Conservation (phyloP, 2,329 filamentous ascomycete species). For the Talaromyces albobiverticillius region DNA sequence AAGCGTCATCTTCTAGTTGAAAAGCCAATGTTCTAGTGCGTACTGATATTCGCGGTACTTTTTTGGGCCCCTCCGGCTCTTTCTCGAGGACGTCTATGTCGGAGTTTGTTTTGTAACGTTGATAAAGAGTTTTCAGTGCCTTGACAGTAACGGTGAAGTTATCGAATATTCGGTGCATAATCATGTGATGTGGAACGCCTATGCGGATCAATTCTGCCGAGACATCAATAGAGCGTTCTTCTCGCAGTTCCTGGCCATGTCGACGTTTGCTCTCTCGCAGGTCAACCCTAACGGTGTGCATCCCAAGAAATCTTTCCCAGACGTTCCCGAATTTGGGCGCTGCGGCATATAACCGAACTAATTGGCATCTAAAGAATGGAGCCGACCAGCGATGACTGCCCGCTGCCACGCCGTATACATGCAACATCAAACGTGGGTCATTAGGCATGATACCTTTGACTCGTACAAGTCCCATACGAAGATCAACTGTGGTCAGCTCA, state of each 20-base stretch:
- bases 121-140: conserved; percentile 83
- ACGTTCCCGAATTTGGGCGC: conserved; percentile 76
- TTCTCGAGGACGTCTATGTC: conserved; percentile 88
- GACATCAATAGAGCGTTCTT: conserved; percentile 81
- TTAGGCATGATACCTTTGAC: conserved; percentile 84
- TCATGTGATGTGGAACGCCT: conserved; percentile 85
- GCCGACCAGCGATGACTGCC: conserved; percentile 84
- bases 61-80: conserved; percentile 78
- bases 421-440: conserved; percentile 88
- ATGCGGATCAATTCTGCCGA: conserved; percentile 81
- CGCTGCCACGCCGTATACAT: conserved; percentile 76
- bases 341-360: conserved; percentile 82
- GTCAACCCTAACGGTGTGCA: conserved; percentile 78
- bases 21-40: conserved; percentile 80
- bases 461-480: conserved; percentile 78
- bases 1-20: conserved; percentile 91
- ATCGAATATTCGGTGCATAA: conserved; percentile 88
- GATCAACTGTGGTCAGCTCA: conserved; percentile 77
- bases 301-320: conserved; percentile 82
- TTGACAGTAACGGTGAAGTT: conserved; percentile 88
- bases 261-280: conserved; percentile 74
- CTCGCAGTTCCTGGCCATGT: conserved; percentile 57
- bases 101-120: conserved; percentile 82
- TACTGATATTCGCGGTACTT: conserved; percentile 80
- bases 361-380: conserved; percentile 73